Base-by-base conservation (phyloP, 1,284 basidiomycete genomes). In the Laetiporus sulphureus region DNA sequence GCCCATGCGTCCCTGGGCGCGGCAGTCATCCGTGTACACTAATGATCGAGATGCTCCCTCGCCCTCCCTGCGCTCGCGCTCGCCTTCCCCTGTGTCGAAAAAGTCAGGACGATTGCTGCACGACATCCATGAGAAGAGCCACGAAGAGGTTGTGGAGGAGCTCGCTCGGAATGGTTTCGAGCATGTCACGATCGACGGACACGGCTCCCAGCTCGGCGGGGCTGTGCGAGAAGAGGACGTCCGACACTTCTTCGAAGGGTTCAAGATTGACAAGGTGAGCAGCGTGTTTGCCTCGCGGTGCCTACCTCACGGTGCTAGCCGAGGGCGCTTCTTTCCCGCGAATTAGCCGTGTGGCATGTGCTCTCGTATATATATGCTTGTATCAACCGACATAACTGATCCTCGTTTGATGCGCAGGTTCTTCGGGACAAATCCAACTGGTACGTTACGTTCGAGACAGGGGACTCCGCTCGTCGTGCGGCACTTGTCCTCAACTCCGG, bases 381-480 rank as follows among this genome's bases (percentile, higher is more conserved):
- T n/a, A n/a, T n/a, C n/a, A n/a, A n/a, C n/a, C n/a, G n/a, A n/a
- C n/a, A n/a, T n/a, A n/a, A n/a, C n/a, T n/a, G n/a, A n/a, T n/a
- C n/a, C n/a, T n/a, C n/a, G n/a, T n/a, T n/a, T n/a, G n/a, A n/a
- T n/a, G n/a, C n/a, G n/a, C 35, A 85, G 81, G 66, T 87, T 20
- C 64, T 88, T 1, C 75, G 75, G 47, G 84, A 87, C 57, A 71
- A 75, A 39, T 63, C 66, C 6, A 79, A 75, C 10, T 78, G 82
- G 68, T 88, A 84, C 53, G 72, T 86, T 45, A 83, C 83, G 3
- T 89, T 89, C 54, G 56, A 65, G 36, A 72, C 73, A 5, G 56
- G 65, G 1, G 75, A 77, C 46, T 64, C 72, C 2, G 85, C 85
- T 1, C 70, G 75, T 5, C 72, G 83, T 2, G 81, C 83, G 0